phyloP scores from a whole-genome alignment of 1,284 basidiomycete species.

The Pyrrhoderma lamaoense region DNA sequence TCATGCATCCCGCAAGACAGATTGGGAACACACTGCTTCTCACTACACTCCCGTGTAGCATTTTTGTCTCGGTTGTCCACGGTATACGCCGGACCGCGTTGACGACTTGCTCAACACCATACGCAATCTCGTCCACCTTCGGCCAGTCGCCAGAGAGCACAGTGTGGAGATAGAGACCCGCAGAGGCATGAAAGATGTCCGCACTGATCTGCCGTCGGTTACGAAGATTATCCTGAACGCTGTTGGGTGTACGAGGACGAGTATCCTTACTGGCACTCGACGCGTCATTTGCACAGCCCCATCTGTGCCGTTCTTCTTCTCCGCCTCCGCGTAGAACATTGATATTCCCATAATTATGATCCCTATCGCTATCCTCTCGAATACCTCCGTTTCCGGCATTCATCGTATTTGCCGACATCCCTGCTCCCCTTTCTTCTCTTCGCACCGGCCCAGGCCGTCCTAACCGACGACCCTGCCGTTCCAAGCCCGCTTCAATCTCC shows the following conservation, averaged over 20 bases:
- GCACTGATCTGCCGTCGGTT: conserved; percentile 47
- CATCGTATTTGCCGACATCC: background rate
- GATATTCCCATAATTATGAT: conserved; percentile 4
- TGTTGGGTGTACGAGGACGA: conserved; percentile 4
- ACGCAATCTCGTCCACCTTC: conserved; percentile 49
- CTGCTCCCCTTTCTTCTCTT: conserved; percentile 6
- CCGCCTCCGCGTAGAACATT: conserved; percentile 18
- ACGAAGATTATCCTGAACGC: conserved; percentile 27
- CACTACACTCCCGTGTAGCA: conserved; percentile 49
- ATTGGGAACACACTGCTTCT: conserved; percentile 73
- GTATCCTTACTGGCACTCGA: too few relatives aligned
- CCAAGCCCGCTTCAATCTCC: conserved; percentile 40
- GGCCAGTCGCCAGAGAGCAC: conserved; percentile 65
- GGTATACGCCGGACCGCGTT: conserved; percentile 39
- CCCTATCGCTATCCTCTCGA: background rate
- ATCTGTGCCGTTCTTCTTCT: too few relatives aligned
- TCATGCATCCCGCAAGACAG: conserved; percentile 64
- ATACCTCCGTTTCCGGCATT: background rate
- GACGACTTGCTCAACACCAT: conserved; percentile 50
- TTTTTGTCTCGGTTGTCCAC: conserved; percentile 25
- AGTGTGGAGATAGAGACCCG: conserved; percentile 62
- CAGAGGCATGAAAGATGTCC: conserved; percentile 68
- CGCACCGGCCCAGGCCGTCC: conserved; percentile 1
- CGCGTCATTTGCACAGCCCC: too few relatives aligned
- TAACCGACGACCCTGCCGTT: conserved; percentile 8